Evolutionary conservation across 2,329 filamentous ascomycete genomes (phyloP).

Genomic region (Alternaria triticimaculans): DNA sequence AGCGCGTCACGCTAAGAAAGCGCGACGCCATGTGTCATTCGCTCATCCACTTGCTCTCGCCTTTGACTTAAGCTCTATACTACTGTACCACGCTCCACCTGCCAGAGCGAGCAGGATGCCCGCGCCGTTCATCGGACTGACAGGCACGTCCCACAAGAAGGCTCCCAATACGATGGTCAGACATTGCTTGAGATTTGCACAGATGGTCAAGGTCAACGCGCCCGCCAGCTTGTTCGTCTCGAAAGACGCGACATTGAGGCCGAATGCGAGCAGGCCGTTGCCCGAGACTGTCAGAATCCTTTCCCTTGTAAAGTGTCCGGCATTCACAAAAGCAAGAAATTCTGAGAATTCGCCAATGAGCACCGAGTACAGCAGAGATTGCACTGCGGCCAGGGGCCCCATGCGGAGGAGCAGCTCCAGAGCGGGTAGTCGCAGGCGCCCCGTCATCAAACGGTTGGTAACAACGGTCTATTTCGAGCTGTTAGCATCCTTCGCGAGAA

Average conservation of each 20-base stretch:
- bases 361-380: constrained; percentile 5
- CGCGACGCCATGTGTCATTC: background rate
- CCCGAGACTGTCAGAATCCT: background rate
- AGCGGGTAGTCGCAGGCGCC: constrained; percentile 1
- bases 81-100: constrained; percentile 5
- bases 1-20: background rate
- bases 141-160: constrained; percentile 3
- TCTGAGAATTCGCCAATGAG: constrained; percentile 6
- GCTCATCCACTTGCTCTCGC: background rate
- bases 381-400: constrained; percentile 3
- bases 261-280: constrained; percentile 2
- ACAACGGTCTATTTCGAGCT: background rate
- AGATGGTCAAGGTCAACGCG: constrained; percentile 5
- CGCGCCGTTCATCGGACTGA: constrained; percentile 3
- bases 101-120: constrained; percentile 3
- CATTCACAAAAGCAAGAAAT: background rate
- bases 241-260: constrained; percentile 1
- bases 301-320: background rate
- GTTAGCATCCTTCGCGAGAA: background rate
- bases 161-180: constrained; percentile 1
- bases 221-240: constrained; percentile 6
- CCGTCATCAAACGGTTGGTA: constrained; percentile 8
- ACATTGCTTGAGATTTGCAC: constrained; percentile 6
- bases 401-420: constrained; percentile 5
- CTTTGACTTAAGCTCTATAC: constrained; percentile 1